phyloP scores from a whole-genome alignment of 2,329 filamentous ascomycete genomes.

The Ceratocystis ficicola region DNA sequence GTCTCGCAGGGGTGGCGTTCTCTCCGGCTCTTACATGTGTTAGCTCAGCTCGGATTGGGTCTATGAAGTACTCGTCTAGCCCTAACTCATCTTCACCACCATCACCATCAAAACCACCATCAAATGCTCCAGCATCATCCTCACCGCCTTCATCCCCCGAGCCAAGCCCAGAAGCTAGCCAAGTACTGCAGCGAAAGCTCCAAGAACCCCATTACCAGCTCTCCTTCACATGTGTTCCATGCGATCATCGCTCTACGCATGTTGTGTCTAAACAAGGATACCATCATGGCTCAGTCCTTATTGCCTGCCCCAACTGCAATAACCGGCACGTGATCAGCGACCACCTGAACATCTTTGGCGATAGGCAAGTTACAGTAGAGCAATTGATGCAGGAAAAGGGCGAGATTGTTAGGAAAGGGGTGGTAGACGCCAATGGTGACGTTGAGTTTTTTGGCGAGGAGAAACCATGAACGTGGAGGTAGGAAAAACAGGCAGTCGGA shows the following conservation, averaged over 20 bases:
- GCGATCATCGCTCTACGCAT: conserved; percentile 67
- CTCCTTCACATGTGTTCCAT: conserved; percentile 86
- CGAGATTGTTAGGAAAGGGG: conserved; percentile 57
- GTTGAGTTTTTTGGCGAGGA: conserved; percentile 69
- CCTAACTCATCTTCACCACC: background rate
- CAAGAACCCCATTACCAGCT: conserved; percentile 65
- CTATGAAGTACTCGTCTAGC: background rate
- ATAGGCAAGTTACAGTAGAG: conserved; percentile 58
- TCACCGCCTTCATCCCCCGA: conserved; percentile 14
- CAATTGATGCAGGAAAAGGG: conserved; percentile 68
- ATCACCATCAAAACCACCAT: background rate
- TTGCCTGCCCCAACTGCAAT: conserved; percentile 75
- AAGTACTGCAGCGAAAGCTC: conserved; percentile 28
- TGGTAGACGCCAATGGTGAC: conserved; percentile 64
- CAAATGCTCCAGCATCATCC: background rate
- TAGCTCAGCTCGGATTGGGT: background rate
- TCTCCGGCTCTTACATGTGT: background rate
- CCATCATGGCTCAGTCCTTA: conserved; percentile 76
- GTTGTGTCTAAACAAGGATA: conserved; percentile 88
- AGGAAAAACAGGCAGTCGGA: background rate
- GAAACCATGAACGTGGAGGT: background rate
- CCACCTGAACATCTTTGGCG: conserved; percentile 67
- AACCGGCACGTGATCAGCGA: conserved; percentile 87
- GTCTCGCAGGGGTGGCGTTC: background rate
- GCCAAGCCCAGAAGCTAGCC: conserved; percentile 24